These are phyloP conservation scores for Thelonectria blattea DNA, from an alignment of 2,329 filamentous ascomycete species.

Conservation along the genomic window DNA sequence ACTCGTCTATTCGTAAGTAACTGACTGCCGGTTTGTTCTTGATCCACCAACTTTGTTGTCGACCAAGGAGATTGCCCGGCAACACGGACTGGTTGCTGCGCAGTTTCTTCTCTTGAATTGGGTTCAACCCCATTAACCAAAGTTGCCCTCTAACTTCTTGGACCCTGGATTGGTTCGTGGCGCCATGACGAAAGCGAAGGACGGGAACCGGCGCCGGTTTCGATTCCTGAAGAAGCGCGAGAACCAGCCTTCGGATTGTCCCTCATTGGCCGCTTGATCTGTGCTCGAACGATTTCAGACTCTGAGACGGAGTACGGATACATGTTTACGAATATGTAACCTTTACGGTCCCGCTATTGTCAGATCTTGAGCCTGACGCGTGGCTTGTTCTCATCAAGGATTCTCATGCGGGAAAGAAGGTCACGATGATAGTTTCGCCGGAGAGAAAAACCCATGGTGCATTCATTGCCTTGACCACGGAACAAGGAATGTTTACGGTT, in stretches of 20 bases:
- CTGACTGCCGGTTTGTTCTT: slow-evolving; percentile 33
- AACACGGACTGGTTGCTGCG: slow-evolving; percentile 25
- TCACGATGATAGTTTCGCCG: not conserved
- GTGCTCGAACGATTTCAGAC: slow-evolving; percentile 11
- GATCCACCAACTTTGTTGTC: slow-evolving; percentile 24
- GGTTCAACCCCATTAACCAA: slow-evolving; percentile 3
- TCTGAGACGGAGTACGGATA: slow-evolving; percentile 1
- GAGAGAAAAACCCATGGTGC: not conserved
- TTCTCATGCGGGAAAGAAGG: not conserved
- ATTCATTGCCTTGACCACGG: not conserved
- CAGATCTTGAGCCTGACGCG: slow-evolving; percentile 15
- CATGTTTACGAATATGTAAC: not conserved
- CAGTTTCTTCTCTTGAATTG: slow-evolving; percentile 2
- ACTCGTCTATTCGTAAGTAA: slow-evolving; percentile 29
- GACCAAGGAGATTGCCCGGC: slow-evolving; percentile 25
- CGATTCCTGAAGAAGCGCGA: slow-evolving; percentile 9
- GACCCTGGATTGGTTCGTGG: slow-evolving; percentile 3
- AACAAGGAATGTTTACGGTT: not conserved
- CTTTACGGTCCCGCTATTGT: slow-evolving; percentile 15
- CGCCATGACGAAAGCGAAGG: not conserved
- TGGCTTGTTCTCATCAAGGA: slow-evolving; percentile 10
- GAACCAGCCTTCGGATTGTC: not conserved
- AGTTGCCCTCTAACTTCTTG: not conserved
- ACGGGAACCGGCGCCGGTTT: not conserved
- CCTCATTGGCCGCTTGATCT: not conserved